These are phyloP conservation scores for Pseudogymnoascus sp. DNA, from an alignment of 2,329 filamentous ascomycete species.

Conservation along the genomic window DNA sequence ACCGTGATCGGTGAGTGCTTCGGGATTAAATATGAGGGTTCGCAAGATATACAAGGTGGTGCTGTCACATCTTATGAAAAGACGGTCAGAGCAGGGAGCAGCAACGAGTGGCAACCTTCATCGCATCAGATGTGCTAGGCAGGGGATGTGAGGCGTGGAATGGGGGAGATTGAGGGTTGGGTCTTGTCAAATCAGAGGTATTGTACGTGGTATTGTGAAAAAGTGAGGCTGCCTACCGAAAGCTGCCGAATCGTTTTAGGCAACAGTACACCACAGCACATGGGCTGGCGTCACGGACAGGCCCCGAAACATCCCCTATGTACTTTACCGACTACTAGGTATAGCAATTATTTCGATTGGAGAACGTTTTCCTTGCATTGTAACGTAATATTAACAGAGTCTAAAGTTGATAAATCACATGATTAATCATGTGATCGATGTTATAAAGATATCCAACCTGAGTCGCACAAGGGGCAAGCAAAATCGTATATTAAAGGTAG, in stretches of 20 bases:
- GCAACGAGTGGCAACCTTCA: not conserved
- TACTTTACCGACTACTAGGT: not conserved
- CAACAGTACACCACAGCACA: not conserved
- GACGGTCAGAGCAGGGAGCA: not conserved
- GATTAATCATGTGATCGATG: not conserved
- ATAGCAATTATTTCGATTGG: not conserved
- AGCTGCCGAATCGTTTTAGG: not conserved
- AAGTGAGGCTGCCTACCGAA: slow-evolving; percentile 6
- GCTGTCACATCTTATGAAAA: slow-evolving; percentile 8
- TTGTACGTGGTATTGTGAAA: not conserved
- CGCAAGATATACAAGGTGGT: not conserved
- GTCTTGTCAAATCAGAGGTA: slow-evolving; percentile 1
- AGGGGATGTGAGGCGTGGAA: not conserved
- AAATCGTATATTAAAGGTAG: too few species aligned
- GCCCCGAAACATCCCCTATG: not conserved
- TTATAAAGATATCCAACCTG: not conserved
- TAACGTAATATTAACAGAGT: not conserved
- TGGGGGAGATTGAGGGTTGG: not conserved
- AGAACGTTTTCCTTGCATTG: not conserved
- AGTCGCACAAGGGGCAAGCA: not conserved
- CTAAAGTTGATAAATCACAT: not conserved
- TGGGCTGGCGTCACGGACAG: not conserved
- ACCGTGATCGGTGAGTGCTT: not conserved
- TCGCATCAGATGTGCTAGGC: not conserved
- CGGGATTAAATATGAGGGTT: not conserved